Conservation (phyloP, 2,329 filamentous ascomycete species). For the Ophiostoma montium region DNA sequence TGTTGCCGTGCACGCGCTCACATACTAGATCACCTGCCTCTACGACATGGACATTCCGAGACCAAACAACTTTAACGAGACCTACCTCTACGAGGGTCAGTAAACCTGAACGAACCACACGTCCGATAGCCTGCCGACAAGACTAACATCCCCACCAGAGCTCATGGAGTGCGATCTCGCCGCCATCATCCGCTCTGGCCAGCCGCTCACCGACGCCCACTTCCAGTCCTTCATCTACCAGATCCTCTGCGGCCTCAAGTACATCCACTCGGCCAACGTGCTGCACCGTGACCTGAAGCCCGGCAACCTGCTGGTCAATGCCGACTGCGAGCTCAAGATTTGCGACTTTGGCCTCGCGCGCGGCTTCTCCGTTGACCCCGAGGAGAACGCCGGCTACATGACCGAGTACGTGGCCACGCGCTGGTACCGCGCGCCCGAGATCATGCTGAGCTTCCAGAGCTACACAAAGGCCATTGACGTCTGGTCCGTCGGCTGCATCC, state of each 20-base stretch:
- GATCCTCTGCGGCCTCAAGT: constrained; percentile 96
- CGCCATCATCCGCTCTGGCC: constrained; percentile 92
- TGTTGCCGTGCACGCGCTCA: background rate
- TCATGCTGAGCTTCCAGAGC: constrained; percentile 99
- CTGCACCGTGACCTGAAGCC: constrained; percentile 95
- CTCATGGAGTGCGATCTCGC: constrained; percentile 98
- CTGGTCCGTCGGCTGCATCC: constrained; percentile 96
- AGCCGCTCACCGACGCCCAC: constrained; percentile 93
- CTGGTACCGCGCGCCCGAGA: constrained; percentile 92
- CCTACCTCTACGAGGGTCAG: constrained; percentile 88
- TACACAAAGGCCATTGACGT: constrained; percentile 99
- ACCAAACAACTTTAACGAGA: constrained; percentile 97
- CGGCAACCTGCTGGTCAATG: constrained; percentile 92
- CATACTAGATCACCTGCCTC: constrained; percentile 77
- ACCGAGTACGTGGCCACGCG: constrained; percentile 97
- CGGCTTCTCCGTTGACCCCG: constrained; percentile 92
- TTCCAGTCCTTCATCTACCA: constrained; percentile 99
- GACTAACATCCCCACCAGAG: constrained; percentile 40
- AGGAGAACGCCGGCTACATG: constrained; percentile 99
- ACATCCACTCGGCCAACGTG: constrained; percentile 97
- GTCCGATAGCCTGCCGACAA: no score
- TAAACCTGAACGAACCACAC: no score
- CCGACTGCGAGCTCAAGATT: constrained; percentile 98
- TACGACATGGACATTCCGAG: constrained; percentile 99
- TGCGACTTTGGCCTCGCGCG: constrained; percentile 94